These are phyloP conservation scores for Pestalotiopsis sp. DNA, from an alignment of 2,329 filamentous ascomycete genomes.

Conservation along the genomic window DNA sequence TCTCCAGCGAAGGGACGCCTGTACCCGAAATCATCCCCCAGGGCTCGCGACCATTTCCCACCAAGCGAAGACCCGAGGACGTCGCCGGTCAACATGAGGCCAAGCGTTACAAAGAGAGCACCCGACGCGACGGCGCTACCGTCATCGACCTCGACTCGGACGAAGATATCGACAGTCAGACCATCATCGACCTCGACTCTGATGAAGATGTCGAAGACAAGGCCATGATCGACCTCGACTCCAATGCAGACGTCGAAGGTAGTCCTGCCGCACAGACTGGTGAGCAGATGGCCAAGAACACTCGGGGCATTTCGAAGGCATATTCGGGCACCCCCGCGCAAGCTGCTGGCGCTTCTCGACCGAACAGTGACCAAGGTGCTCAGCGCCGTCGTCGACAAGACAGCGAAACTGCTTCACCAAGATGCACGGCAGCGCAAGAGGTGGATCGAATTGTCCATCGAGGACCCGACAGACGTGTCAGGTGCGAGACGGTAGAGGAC, in stretches of 20 bases:
- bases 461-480: not conserved
- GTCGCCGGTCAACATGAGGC: not conserved
- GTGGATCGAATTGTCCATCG: not conserved
- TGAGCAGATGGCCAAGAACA: no score
- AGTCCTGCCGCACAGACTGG: no score
- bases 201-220: no score
- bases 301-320: no score
- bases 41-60: not conserved
- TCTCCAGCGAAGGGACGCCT: no score
- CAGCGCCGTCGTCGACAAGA: not conserved
- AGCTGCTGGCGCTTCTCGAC: no score
- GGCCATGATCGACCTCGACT: no score
- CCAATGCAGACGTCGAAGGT: no score
- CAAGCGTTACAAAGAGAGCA: not conserved
- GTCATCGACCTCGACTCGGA: not conserved
- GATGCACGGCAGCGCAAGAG: not conserved
- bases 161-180: not conserved
- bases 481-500: not conserved
- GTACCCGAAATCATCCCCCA: not conserved
- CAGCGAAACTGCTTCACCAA: not conserved
- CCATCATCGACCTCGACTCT: not conserved
- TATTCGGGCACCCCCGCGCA: no score
- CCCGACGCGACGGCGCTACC: not conserved
- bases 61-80: not conserved
- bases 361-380: no score